A percentile compares a stretch with the other conserved stretches of the same genome.
phyloP scores from a whole-genome alignment of 495 filamentous ascomycete species.

The Penicillium paradoxum region DNA sequence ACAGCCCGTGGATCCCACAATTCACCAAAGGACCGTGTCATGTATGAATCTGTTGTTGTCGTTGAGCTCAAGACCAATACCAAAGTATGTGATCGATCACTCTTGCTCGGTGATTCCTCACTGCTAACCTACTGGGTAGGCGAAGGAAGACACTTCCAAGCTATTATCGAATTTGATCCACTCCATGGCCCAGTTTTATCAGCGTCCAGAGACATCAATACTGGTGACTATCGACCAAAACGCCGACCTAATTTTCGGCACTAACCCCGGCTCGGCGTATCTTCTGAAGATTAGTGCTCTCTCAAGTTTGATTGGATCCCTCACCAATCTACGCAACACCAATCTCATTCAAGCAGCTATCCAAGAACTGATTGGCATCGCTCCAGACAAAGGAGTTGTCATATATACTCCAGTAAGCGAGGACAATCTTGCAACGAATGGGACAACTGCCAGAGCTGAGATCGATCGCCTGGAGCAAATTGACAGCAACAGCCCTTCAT shows the following conservation, averaged over 20 bases:
- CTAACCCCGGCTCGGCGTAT: conserved; percentile 73
- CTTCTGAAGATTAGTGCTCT: conserved; percentile 72
- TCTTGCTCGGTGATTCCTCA: background rate
- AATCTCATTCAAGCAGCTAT: conserved; percentile 67
- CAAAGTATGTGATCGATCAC: conserved; percentile 50
- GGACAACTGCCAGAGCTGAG: conserved; percentile 63
- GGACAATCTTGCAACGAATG: conserved; percentile 65
- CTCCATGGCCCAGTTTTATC: conserved; percentile 66
- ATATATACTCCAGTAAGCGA: conserved; percentile 65
- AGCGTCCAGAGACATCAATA: conserved; percentile 64
- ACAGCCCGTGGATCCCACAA: conserved; percentile 44
- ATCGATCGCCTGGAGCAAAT: conserved; percentile 54
- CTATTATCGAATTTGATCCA: conserved; percentile 66
- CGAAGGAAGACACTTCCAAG: conserved; percentile 35
- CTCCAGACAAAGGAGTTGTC: conserved; percentile 58
- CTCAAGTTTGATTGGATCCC: conserved; percentile 60
- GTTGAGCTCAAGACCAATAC: conserved; percentile 83
- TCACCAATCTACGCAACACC: conserved; percentile 79
- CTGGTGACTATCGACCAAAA: conserved; percentile 68
- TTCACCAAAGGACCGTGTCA: conserved; percentile 54
- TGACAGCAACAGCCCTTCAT: conserved; percentile 28
- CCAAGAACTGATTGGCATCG: conserved; percentile 60
- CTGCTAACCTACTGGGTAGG: conserved; percentile 18
- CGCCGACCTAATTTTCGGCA: conserved; percentile 70
- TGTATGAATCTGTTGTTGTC: conserved; percentile 64